Percentiles rank a stretch among this genome's conserved stretches.
Conservation (phyloP, 2,329 filamentous ascomycete species). For the Ophiocordyceps robertsii region DNA sequence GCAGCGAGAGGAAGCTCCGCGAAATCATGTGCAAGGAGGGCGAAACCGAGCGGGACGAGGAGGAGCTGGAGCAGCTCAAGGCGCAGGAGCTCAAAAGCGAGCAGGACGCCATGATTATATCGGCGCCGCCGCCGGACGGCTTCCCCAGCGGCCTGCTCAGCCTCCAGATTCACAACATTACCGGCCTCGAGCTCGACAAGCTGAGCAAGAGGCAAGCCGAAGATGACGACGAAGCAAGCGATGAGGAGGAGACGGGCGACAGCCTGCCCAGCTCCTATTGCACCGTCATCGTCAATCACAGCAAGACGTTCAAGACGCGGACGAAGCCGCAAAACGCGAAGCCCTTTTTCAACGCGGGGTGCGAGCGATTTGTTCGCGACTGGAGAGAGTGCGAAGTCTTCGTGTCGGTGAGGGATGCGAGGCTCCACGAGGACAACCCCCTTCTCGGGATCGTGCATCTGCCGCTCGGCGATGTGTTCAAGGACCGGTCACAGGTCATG, state of each 20-base stretch:
- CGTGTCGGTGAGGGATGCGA: constrained; percentile 51
- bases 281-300: constrained; percentile 60
- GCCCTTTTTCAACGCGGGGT: constrained; percentile 67
- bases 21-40: constrained; percentile 38
- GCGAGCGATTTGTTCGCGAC: constrained; percentile 57
- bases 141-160: constrained; percentile 55
- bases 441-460: constrained; percentile 59
- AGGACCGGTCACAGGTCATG: constrained; percentile 49
- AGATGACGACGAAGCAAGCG: constrained; percentile 30
- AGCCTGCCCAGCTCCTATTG: constrained; percentile 59
- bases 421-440: constrained; percentile 56
- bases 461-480: constrained; percentile 47
- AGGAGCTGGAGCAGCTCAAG: constrained; percentile 55
- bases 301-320: constrained; percentile 54
- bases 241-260: constrained; percentile 48
- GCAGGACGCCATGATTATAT: constrained; percentile 53
- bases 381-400: constrained; percentile 56
- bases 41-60: constrained; percentile 36
- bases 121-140: constrained; percentile 47
- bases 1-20: constrained; percentile 48
- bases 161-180: constrained; percentile 61
- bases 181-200: constrained; percentile 48
- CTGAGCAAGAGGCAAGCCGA: constrained; percentile 41
- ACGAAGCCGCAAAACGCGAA: constrained; percentile 69
- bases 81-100: constrained; percentile 48